phyloP scores from a whole-genome alignment of 371 early-diverging fungal species.

The Basidiobolus meristosporus region DNA sequence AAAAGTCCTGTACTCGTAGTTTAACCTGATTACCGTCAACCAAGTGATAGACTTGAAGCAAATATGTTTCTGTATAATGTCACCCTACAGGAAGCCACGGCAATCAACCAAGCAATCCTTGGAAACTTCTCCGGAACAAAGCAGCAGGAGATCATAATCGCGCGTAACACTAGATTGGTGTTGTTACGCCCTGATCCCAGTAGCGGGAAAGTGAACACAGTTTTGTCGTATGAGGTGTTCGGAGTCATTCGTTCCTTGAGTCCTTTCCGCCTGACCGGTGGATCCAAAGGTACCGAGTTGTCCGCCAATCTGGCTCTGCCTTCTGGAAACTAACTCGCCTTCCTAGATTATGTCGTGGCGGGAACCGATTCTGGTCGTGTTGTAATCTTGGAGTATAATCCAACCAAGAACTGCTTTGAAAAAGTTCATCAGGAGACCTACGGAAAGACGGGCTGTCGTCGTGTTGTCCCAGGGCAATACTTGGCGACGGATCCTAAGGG shows the following conservation, averaged over 20 bases:
- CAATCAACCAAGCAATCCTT: conserved; percentile 56
- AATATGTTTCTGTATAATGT: conserved; percentile 82
- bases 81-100: conserved; percentile 65
- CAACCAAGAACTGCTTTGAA: conserved; percentile 46
- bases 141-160: conserved; percentile 79
- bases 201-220: conserved; percentile 52
- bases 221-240: conserved; percentile 66
- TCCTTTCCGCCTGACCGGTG: conserved; percentile 56
- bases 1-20: too few relatives aligned
- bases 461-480: conserved; percentile 89
- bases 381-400: conserved; percentile 78
- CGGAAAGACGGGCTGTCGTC: conserved; percentile 84
- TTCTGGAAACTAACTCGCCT: not conserved
- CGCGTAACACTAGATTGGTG: conserved; percentile 63
- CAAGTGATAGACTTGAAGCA: not conserved
- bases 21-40: not conserved
- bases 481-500: conserved; percentile 92
- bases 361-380: conserved; percentile 86
- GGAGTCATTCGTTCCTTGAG: conserved; percentile 66
- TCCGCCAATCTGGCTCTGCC: not conserved
- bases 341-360: conserved; percentile 73
- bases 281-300: conserved; percentile 29
- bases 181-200: conserved; percentile 56
- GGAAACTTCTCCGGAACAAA: conserved; percentile 89
- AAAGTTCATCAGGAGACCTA: conserved; percentile 84